A percentile compares a stretch with the other conserved stretches of the same genome.
Conservation (phyloP, 805 yeast genomes). For the Zygoascus flipseniorum region DNA sequence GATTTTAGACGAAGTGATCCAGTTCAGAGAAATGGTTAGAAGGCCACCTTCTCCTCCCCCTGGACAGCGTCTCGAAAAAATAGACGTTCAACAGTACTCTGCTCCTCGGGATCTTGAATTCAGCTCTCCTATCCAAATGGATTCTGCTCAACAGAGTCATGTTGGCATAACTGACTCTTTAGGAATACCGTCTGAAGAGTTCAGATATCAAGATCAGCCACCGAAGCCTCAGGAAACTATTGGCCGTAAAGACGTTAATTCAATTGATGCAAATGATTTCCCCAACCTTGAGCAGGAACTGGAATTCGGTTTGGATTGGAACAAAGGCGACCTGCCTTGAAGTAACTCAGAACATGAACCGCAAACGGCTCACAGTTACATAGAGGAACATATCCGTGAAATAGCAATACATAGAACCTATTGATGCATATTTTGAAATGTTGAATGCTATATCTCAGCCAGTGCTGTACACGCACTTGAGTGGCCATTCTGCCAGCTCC, state of each 20-base stretch:
- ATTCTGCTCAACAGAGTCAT: constrained; percentile 19
- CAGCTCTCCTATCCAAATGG: constrained; percentile 23
- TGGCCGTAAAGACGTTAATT: constrained; percentile 12
- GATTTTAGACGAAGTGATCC: constrained; percentile 71
- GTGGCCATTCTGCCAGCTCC: too few relatives aligned
- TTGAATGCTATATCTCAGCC: too few relatives aligned
- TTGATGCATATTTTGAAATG: not conserved
- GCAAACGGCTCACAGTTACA: not conserved
- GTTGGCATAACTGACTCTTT: constrained; percentile 26
- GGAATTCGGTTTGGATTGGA: constrained; percentile 59
- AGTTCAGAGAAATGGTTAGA: constrained; percentile 74
- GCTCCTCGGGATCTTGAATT: constrained; percentile 23
- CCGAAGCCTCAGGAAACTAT: constrained; percentile 54
- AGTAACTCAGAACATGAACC: not conserved
- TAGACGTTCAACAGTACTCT: constrained; percentile 24
- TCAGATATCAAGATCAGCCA: constrained; percentile 40
- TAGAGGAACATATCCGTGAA: not conserved
- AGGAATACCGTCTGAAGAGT: constrained; percentile 43
- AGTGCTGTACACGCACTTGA: too few relatives aligned
- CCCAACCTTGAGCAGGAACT: constrained; percentile 54
- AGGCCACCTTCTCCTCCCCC: constrained; percentile 49
- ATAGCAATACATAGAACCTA: not conserved
- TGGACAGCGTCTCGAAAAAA: constrained; percentile 22
- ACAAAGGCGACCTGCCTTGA: not conserved
- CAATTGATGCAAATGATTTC: constrained; percentile 13